Percentiles rank a stretch among this genome's conserved stretches.
Evolutionary conservation across 306 rosid genomes (phyloP).

Genomic region (Fagus crenata): DNA sequence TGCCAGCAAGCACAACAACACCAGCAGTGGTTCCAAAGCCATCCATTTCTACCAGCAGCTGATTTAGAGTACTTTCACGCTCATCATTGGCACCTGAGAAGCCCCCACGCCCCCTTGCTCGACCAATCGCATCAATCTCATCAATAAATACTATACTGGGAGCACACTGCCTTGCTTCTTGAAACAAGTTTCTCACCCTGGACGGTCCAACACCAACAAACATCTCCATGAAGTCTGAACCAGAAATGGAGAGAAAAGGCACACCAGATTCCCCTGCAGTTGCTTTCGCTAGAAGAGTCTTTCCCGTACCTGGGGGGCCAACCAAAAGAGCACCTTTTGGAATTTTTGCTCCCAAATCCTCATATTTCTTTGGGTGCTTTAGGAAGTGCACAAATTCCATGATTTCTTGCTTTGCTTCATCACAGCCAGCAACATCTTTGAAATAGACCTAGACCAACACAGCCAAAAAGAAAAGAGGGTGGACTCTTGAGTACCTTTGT

Average conservation of each 20-base stretch:
- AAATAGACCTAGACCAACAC: slow-evolving; percentile 58
- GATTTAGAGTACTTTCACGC: slow-evolving; percentile 97
- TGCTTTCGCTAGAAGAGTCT: slow-evolving; percentile 96
- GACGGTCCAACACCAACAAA: slow-evolving; percentile 98
- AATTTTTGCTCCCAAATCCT: slow-evolving; percentile 92
- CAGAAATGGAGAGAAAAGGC: slow-evolving; percentile 90
- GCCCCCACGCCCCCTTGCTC: slow-evolving; percentile 97
- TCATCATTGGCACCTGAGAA: slow-evolving; percentile 84
- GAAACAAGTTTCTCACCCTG: slow-evolving; percentile 93
- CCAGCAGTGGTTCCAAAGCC: slow-evolving; percentile 96
- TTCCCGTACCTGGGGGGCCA: slow-evolving; percentile 98
- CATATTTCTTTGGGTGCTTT: slow-evolving; percentile 87
- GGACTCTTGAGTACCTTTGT: slow-evolving; percentile 8
- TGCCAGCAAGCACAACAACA: slow-evolving; percentile 97
- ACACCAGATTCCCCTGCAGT: slow-evolving; percentile 98
- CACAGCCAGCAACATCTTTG: slow-evolving; percentile 97
- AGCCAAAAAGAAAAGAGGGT: slow-evolving; percentile 5
- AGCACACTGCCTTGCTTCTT: slow-evolving; percentile 92
- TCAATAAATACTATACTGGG: slow-evolving; percentile 95
- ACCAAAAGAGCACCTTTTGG: slow-evolving; percentile 97
- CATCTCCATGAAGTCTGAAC: slow-evolving; percentile 97
- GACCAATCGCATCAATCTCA: slow-evolving; percentile 97
- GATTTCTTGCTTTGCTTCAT: slow-evolving; percentile 93
- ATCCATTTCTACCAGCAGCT: slow-evolving; percentile 96
- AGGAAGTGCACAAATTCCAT: slow-evolving; percentile 99